Evolutionary conservation across 140 eudicot species (phyloP).

Genomic region (Cichorium intybus): DNA sequence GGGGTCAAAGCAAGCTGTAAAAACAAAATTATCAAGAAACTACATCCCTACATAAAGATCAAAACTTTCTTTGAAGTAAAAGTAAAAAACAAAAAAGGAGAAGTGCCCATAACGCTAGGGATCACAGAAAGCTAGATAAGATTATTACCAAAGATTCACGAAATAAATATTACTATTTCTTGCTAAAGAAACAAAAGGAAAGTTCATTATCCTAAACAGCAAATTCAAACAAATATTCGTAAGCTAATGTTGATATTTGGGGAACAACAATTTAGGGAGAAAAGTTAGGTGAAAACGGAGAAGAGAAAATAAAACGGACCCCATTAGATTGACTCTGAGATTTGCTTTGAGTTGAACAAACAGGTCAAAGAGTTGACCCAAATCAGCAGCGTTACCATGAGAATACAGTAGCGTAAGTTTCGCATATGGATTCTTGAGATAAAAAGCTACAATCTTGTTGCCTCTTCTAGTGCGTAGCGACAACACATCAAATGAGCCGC

Average conservation of each 20-base stretch:
- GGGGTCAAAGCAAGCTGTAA: slow-evolving; percentile 6
- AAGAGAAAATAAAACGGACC: slow-evolving; percentile 49
- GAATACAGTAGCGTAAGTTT: slow-evolving; percentile 68
- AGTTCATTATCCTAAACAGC: background rate
- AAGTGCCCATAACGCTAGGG: slow-evolving; percentile 5
- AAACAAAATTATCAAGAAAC: slow-evolving; percentile 7
- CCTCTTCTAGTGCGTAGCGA: slow-evolving; percentile 69
- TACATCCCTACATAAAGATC: slow-evolving; percentile 20
- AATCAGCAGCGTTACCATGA: slow-evolving; percentile 86
- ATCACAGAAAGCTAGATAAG: slow-evolving; percentile 12
- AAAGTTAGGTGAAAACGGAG: slow-evolving; percentile 23
- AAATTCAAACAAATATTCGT: background rate
- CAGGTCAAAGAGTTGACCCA: slow-evolving; percentile 64
- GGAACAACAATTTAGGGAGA: slow-evolving; percentile 23
- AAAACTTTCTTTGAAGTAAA: slow-evolving; percentile 13
- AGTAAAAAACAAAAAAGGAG: background rate
- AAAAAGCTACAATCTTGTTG: slow-evolving; percentile 76
- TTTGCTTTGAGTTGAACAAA: slow-evolving; percentile 67
- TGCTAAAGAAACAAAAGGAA: background rate
- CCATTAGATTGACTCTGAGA: slow-evolving; percentile 96
- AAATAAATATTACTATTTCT: background rate
- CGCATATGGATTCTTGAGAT: slow-evolving; percentile 63
- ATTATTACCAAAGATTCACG: slow-evolving; percentile 11
- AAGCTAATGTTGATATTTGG: slow-evolving; percentile 17
- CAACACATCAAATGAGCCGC: slow-evolving; percentile 64